phyloP scores from a whole-genome alignment of 345 rosid species.

The Pseudoturritis turrita region DNA sequence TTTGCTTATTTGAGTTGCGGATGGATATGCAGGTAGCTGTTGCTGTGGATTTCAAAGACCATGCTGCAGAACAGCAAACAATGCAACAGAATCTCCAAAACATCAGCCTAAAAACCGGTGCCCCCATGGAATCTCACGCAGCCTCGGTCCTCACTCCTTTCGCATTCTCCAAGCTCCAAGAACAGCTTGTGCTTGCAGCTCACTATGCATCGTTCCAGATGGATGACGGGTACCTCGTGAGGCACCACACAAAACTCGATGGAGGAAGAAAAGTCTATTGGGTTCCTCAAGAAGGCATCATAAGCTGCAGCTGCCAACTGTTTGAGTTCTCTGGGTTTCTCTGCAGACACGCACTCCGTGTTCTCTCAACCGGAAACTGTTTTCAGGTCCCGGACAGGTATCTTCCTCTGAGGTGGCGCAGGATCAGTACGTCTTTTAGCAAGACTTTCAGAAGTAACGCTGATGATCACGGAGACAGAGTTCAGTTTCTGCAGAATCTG shows the following conservation, averaged over 20 bases:
- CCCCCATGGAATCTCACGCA: conserved; percentile 95
- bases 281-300: conserved; percentile 79
- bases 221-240: conserved; percentile 78
- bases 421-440: conserved; percentile 45
- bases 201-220: conserved; percentile 90
- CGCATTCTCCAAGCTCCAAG: conserved; percentile 97
- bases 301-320: conserved; percentile 92
- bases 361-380: conserved; percentile 88
- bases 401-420: conserved; percentile 82
- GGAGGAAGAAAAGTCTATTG: conserved; percentile 94
- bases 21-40: conserved; percentile 58
- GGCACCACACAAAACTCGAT: conserved; percentile 90
- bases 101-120: conserved; percentile 79
- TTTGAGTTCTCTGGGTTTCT: conserved; percentile 97
- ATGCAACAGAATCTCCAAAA: conserved; percentile 97
- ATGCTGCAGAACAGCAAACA: conserved; percentile 90
- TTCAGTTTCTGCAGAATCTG: conserved; percentile 73
- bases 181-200: conserved; percentile 89
- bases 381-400: conserved; percentile 89
- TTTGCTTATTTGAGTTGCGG: neutral
- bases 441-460: conserved; percentile 45
- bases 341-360: conserved; percentile 88
- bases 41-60: conserved; percentile 90
- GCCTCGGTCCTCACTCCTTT: conserved; percentile 82
- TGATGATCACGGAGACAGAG: conserved; percentile 53